These are phyloP conservation scores for Trifolium pratense DNA, from an alignment of 306 rosid species.

Conservation along the genomic window DNA sequence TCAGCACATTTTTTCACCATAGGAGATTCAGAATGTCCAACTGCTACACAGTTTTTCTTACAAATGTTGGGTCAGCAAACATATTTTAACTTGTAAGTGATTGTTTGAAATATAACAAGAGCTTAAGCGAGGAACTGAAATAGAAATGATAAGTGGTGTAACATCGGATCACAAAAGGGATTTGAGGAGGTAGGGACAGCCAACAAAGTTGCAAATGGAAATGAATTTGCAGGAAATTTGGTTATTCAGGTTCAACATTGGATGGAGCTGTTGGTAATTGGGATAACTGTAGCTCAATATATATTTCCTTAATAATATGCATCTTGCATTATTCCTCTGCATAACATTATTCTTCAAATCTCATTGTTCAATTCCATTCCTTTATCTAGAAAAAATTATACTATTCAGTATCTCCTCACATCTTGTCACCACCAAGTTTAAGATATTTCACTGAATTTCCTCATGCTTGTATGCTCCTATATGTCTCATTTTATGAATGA, in stretches of 20 bases:
- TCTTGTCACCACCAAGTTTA: slow-evolving; percentile 13
- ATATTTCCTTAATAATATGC: slow-evolving; percentile 20
- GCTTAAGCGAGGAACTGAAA: neutral
- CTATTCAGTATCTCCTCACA: slow-evolving; percentile 11
- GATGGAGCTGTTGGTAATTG: slow-evolving; percentile 16
- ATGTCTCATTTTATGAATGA: slow-evolving; percentile 4
- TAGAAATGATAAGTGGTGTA: neutral
- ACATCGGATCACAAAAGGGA: neutral
- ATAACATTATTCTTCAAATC: slow-evolving; percentile 21
- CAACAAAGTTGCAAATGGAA: neutral
- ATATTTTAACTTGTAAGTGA: neutral
- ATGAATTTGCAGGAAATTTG: slow-evolving; percentile 27
- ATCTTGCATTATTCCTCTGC: slow-evolving; percentile 14
- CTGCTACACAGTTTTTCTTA: neutral
- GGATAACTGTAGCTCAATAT: slow-evolving; percentile 16
- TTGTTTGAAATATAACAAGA: slow-evolving; percentile 14
- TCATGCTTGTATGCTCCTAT: slow-evolving; percentile 4
- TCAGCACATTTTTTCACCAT: neutral
- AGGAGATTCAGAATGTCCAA: slow-evolving; percentile 22
- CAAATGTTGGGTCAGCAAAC: neutral
- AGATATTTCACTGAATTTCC: neutral
- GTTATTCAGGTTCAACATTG: slow-evolving; percentile 5
- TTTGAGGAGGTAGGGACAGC: slow-evolving; percentile 10
- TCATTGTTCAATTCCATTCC: slow-evolving; percentile 4
- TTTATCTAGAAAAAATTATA: neutral